phyloP scores from a whole-genome alignment of 2,329 filamentous ascomycete species.

The Diaporthe aspalathi region DNA sequence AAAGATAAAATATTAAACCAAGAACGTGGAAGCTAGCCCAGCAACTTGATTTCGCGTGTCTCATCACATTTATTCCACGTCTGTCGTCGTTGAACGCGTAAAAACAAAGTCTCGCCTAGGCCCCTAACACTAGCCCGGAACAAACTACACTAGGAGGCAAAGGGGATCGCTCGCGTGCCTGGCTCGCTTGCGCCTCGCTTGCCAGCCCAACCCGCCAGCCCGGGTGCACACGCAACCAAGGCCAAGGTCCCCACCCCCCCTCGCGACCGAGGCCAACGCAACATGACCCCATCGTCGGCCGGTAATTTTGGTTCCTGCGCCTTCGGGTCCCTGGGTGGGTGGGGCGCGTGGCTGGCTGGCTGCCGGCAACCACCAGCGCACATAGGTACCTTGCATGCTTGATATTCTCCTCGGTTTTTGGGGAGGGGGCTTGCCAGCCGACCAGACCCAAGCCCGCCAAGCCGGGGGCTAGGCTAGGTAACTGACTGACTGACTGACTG shows the following conservation, averaged over 20 bases:
- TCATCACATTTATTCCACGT: conserved; percentile 11
- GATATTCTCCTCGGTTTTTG: too few relatives aligned
- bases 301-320: conserved; percentile 27
- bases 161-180: background rate
- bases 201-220: background rate
- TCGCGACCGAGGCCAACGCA: background rate
- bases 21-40: background rate
- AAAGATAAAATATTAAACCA: too few relatives aligned
- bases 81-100: conserved; percentile 5
- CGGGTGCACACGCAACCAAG: background rate
- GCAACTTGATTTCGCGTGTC: background rate
- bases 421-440: too few relatives aligned
- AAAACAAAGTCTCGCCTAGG: background rate
- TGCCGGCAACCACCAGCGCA: too few relatives aligned
- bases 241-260: background rate
- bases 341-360: too few relatives aligned
- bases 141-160: background rate
- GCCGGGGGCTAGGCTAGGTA: background rate
- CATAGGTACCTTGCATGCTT: too few relatives aligned
- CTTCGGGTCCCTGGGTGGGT: background rate
- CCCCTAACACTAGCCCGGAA: conserved; percentile 7
- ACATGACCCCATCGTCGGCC: conserved; percentile 16
- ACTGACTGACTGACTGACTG: too few relatives aligned
- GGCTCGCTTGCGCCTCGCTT: background rate
- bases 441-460: background rate